Base-by-base conservation (phyloP, 129 eudicot genomes). In the Pseudognaphalium luteoalbum region DNA sequence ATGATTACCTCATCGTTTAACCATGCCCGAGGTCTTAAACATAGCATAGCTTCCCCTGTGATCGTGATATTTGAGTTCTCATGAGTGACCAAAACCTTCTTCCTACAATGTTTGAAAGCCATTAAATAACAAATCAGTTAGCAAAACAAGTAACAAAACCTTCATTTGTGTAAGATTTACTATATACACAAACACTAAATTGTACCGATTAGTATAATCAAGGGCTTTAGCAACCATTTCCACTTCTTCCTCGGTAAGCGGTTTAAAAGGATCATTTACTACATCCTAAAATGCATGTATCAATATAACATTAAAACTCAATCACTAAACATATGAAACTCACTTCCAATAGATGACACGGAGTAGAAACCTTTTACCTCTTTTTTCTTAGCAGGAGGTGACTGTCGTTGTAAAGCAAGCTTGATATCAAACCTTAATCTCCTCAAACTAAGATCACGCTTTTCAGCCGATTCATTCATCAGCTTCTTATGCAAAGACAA, bases 1-100 rank as follows among this genome's bases (percentile, higher is more conserved):
- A 69, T 51, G 72, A n/a, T 74, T 47, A 94, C 98, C 91, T 91
- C 97, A 78, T 94, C 99, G 42, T 91, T 94, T 85, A 94, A 86
- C 99, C 97, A 94, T 70, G 84, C 90, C 22, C 79, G 70, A 28
- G 92, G 99, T 71, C 82, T 83, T 88, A 94, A 85, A 83, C 99
- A 94, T 76, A 85, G 94, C 73, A 94, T 34, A 30, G 56, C 63
- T 77, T 89, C 87, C 76, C 94, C 99, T 60, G 92, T 91, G 39
- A 94, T 89, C 21, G 85, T 79, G 30, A 94, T 94, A 73, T 91
- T 89, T 21, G 96, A 94, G 66, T 85, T 87, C 33, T 83, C 89
- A 78, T 94, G 99, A 80, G 79, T 84, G 61, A 87, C 96, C 86
- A 91, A 87, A 72, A 81, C 60, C 78, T 78, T 91, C 77, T 76